Evolutionary conservation across 1,139 yeast species (phyloP), one percentile per base, ranked within the genome.

Genomic region (Lodderomyces elongisporus): DNA sequence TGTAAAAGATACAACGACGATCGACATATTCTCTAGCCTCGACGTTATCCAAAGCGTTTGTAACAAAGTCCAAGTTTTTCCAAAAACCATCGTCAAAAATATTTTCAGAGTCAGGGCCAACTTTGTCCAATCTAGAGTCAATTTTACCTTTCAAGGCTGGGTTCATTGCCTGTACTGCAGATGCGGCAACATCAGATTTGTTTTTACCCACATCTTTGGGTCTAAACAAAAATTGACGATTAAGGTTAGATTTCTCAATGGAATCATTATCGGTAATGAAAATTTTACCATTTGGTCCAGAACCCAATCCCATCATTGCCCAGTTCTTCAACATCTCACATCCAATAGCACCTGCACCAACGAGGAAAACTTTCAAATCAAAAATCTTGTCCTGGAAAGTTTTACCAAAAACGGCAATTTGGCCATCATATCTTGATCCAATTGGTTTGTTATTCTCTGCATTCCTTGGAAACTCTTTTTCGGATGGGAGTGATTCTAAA

Each of bases 291-390:
- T 82, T 59, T 25, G 91, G 85, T 22, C 98, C 97, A 17, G 94
- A 71, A 22, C 95, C 97, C 37, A 91, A 67, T 31, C 99, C 98
- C 79, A 89, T 74, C 76, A 91, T 74, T 6, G 98, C 96, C 97
- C 97, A 91, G 55, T 88, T 89, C 62, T 91, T 91, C 52, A 91
- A 71, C 93, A 93, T 91, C 64, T 91, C 99, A 65, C 99, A 91
- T 31, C 99, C 99, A 68, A 91, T 91, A 25, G 99, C 99, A 54
- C 99, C 99, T 2, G 97, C 78, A 33, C 99, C 99, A 27, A 91
- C 98, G 45, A 91, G 68, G 58, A 91, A 91, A 4, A 89, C 87
- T 52, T 76, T 82, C 44, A 85, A 66, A 57, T 89, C 85, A 29
- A 85, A 76, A 41, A 91, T 62, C 32, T 66, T 67, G 48, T 82